Evolutionary conservation across 2,329 filamentous ascomycete genomes (phyloP).

Genomic region (Teratosphaeria gauchensis): DNA sequence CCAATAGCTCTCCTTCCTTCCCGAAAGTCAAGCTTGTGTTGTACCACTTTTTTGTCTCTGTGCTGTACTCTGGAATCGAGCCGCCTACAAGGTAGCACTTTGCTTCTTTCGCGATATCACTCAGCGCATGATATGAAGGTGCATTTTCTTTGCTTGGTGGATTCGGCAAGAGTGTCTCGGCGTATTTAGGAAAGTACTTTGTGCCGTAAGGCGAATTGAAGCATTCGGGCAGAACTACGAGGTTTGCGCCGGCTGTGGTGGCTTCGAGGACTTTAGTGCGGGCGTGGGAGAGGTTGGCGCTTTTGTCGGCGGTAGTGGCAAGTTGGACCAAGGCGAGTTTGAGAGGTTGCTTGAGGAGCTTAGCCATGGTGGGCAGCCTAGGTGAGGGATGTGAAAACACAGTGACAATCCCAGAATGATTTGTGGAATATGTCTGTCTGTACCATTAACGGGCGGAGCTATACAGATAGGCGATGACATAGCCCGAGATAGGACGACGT

Average conservation of each 20-base stretch:
- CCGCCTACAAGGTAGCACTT: conserved; percentile 78
- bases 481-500: not conserved
- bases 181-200: conserved; percentile 82
- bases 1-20: conserved; percentile 69
- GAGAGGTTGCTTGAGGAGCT: conserved; percentile 62
- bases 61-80: conserved; percentile 76
- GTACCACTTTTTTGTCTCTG: conserved; percentile 62
- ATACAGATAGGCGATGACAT: not conserved
- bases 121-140: conserved; percentile 78
- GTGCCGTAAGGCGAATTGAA: conserved; percentile 98
- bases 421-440: no score
- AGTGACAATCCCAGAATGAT: no score
- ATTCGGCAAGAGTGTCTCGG: conserved; percentile 73
- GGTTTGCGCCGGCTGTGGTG: conserved; percentile 62
- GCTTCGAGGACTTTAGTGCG: conserved; percentile 76
- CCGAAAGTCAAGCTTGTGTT: conserved; percentile 84
- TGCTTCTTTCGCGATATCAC: conserved; percentile 67
- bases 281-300: conserved; percentile 71
- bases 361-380: conserved; percentile 32
- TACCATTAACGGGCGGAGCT: no score
- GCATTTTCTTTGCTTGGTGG: conserved; percentile 61
- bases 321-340: conserved; percentile 77
- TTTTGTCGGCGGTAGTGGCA: conserved; percentile 66
- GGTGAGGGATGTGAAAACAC: not conserved
- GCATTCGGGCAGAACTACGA: conserved; percentile 92